A percentile compares a stretch with the other conserved stretches of the same genome.
Evolutionary conservation across 768 basidiomycete species (phyloP).

Genomic region (Termitomyces heimii): DNA sequence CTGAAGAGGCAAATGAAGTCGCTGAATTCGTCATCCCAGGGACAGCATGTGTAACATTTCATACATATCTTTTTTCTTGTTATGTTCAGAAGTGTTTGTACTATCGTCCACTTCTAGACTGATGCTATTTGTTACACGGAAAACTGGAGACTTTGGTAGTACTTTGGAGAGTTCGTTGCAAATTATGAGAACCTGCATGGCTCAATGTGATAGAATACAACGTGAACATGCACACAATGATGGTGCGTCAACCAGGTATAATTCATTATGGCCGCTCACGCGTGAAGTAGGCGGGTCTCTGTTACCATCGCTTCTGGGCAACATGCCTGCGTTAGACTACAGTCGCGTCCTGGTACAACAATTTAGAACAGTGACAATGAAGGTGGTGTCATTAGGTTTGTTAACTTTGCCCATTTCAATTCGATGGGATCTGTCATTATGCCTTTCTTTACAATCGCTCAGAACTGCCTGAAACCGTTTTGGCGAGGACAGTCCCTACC

Average conservation of each 20-base stretch:
- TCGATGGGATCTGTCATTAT: constrained; percentile 21
- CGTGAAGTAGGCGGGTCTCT: no score
- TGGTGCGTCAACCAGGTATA: constrained; percentile 14
- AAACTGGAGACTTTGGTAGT: constrained; percentile 43
- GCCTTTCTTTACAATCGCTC: neutral
- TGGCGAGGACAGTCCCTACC: neutral
- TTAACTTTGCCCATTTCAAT: constrained; percentile 47
- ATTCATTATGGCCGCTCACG: neutral
- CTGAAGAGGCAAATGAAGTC: constrained; percentile 27
- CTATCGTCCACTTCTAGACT: constrained; percentile 25
- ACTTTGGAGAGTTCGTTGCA: constrained; percentile 35
- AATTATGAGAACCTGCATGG: no score
- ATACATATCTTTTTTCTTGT: constrained; percentile 41
- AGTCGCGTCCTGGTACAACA: constrained; percentile 42
- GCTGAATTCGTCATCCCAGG: constrained; percentile 46
- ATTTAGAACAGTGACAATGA: constrained; percentile 14
- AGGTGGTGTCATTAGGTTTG: constrained; percentile 23
- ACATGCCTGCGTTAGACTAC: constrained; percentile 36
- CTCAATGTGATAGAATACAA: no score
- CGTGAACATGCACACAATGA: no score
- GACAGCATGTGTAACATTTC: constrained; percentile 52
- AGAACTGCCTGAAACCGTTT: neutral
- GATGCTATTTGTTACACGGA: constrained; percentile 45
- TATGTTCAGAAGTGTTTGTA: constrained; percentile 2
- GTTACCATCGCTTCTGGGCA: constrained; percentile 45